Evolutionary conservation across 768 basidiomycete species (phyloP), one percentile per base, ranked within the genome.

Genomic region (Mycena vitilis): DNA sequence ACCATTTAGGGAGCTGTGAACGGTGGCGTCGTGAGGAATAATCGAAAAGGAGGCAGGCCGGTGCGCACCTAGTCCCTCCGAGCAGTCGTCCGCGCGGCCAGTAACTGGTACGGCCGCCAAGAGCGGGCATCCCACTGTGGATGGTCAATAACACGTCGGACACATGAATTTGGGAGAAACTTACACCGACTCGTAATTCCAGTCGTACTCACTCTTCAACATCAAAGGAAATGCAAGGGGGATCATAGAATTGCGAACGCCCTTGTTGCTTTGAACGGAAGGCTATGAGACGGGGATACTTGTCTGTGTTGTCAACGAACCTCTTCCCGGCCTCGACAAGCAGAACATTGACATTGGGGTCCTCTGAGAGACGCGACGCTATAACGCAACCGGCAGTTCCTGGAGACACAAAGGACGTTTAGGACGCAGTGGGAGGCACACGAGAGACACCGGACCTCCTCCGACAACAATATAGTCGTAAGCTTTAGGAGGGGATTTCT

Each of bases 151-250:
- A 4, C 18, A 54, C 52, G 37, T 36, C 37, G 25, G 12, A 34
- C 40, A 16, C 40, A 42, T 42, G 18, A 5, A 36, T 2, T 10
- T 30, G n/a, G n/a, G n/a, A 20, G 16, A 20, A 37, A 7, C 52
- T 20, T n/a, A 54, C 52, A 54, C 34, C 2, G 52, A 36, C 52
- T 54, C 34, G 10, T 54, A 54, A 12, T 54, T 54, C 52, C 52
- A 54, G 52, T 54, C 52, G 52, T 54, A 54, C 52, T 54, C 37
- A 34, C 52, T 54, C 52, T 54, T 54, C 52, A 54, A 18, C 52
- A 54, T 20, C 8, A 54, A 34, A 11, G 52, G 52, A 9, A 54
- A 54, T 13, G 52, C 52, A 18, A 54, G 52, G 13, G 52, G 52
- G 37, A 54, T 54, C 4, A 37, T 54, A 37, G 52, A 54, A 30